A percentile compares a stretch with the other conserved stretches of the same genome.
These are phyloP conservation scores for Dendrothele bispora DNA, from an alignment of 768 basidiomycete genomes.

Conservation along the genomic window DNA sequence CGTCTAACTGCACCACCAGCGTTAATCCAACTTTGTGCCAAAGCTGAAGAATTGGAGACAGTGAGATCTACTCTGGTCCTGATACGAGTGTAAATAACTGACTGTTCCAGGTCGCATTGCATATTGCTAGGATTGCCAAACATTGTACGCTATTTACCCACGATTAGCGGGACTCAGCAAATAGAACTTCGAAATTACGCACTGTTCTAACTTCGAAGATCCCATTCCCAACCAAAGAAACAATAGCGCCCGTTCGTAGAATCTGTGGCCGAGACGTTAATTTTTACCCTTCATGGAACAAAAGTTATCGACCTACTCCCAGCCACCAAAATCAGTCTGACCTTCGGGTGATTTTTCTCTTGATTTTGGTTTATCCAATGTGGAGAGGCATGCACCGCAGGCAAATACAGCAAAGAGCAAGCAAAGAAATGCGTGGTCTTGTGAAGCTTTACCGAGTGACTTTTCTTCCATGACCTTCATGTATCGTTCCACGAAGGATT, in stretches of 20 bases:
- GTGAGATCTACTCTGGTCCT: background rate
- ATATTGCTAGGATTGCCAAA: conserved; percentile 15
- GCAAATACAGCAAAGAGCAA: conserved; percentile 18
- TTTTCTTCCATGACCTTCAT: conserved; percentile 12
- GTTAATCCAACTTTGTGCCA: conserved; percentile 19
- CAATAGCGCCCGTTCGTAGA: conserved; percentile 15
- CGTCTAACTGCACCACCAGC: conserved; percentile 17
- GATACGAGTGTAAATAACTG: background rate
- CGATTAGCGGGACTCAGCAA: background rate
- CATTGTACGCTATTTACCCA: conserved; percentile 14
- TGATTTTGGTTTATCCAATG: background rate
- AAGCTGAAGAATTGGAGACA: conserved; percentile 7
- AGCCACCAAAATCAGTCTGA: conserved; percentile 11
- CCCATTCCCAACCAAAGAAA: conserved; percentile 16
- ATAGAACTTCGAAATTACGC: background rate
- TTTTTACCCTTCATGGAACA: background rate
- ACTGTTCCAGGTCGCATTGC: conserved; percentile 21
- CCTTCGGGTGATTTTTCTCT: background rate
- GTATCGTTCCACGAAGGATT: conserved; percentile 14
- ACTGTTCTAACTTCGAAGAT: conserved; percentile 17
- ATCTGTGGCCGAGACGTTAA: background rate
- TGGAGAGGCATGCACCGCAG: conserved; percentile 13
- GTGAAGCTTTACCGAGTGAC: conserved; percentile 6
- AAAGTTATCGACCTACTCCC: conserved; percentile 11
- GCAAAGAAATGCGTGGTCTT: conserved; percentile 13